Conservation (phyloP, 108 stramenopile species). For the Skeletonema costatum region DNA sequence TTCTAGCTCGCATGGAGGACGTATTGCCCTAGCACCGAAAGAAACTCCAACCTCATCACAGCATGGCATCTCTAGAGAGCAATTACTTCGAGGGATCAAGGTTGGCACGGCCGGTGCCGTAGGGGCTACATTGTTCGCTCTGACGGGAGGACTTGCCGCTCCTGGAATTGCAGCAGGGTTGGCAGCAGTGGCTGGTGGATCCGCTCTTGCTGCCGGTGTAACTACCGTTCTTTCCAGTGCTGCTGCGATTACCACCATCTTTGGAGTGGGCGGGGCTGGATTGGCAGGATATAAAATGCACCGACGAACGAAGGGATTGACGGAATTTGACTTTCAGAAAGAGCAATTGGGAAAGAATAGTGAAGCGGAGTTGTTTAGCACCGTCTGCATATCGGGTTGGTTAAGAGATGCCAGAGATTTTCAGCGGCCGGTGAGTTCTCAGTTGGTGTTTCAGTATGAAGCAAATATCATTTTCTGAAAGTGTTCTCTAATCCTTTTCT, state of each 20-base stretch:
- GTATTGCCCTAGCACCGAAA: slow-evolving; percentile 43
- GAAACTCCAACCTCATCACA: slow-evolving; percentile 36
- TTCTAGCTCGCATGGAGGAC: slow-evolving; percentile 27
- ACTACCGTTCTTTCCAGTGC: slow-evolving; percentile 72
- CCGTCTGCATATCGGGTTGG: slow-evolving; percentile 86
- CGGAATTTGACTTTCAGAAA: slow-evolving; percentile 80
- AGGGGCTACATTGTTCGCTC: slow-evolving; percentile 73
- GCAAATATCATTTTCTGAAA: neutral
- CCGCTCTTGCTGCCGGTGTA: slow-evolving; percentile 75
- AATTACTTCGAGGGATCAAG: slow-evolving; percentile 71
- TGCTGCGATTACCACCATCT: slow-evolving; percentile 82
- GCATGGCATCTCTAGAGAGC: slow-evolving; percentile 56
- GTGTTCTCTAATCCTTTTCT: neutral
- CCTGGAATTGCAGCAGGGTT: slow-evolving; percentile 81
- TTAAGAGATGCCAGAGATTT: slow-evolving; percentile 77
- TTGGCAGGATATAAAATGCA: slow-evolving; percentile 86
- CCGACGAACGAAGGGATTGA: slow-evolving; percentile 77
- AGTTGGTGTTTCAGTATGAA: too few relatives aligned
- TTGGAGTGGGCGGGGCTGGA: slow-evolving; percentile 87
- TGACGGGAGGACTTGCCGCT: slow-evolving; percentile 80
- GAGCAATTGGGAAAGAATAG: slow-evolving; percentile 39
- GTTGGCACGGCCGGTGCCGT: slow-evolving; percentile 72
- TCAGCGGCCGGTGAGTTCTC: slow-evolving; percentile 34
- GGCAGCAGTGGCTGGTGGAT: slow-evolving; percentile 69
- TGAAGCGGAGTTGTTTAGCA: slow-evolving; percentile 78